A percentile compares a stretch with the other conserved stretches of the same genome.
phyloP scores from a whole-genome alignment of 208 protist species.

The Blechomonas ayalai region DNA sequence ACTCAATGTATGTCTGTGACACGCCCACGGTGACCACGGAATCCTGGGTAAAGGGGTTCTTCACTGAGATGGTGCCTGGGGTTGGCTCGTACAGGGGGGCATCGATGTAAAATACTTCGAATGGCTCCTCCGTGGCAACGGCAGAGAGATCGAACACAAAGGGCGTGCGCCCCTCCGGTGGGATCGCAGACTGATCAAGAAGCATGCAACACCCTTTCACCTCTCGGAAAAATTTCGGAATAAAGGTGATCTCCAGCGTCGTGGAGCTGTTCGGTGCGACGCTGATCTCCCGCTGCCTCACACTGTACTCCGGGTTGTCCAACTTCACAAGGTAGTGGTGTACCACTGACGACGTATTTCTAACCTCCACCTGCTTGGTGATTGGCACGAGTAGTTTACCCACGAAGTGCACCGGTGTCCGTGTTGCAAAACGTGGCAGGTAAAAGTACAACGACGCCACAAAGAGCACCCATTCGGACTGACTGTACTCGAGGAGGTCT shows the following conservation, averaged over 20 bases:
- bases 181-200: constrained; percentile 35
- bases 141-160: constrained; percentile 68
- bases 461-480: constrained; percentile 71
- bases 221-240: constrained; percentile 58
- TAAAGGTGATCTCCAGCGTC: constrained; percentile 48
- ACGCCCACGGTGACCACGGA: constrained; percentile 73
- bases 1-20: constrained; percentile 43
- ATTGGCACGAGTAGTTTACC: constrained; percentile 74
- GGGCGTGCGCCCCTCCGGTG: constrained; percentile 42
- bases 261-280: constrained; percentile 39
- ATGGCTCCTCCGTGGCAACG: constrained; percentile 57
- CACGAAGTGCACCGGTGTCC: constrained; percentile 59
- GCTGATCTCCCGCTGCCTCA: constrained; percentile 42
- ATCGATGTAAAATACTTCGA: constrained; percentile 48
- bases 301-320: constrained; percentile 48
- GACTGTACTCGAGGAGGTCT: constrained; percentile 47
- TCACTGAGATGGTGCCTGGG: constrained; percentile 59
- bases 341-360: constrained; percentile 55
- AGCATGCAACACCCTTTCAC: constrained; percentile 60
- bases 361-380: constrained; percentile 67
- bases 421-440: constrained; percentile 61
- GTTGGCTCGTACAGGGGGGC: constrained; percentile 74
- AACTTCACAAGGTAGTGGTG: constrained; percentile 74
- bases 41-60: constrained; percentile 71
- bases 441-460: constrained; percentile 64